phyloP scores from a whole-genome alignment of 805 yeast species.

The Nakazawaea pomicola region DNA sequence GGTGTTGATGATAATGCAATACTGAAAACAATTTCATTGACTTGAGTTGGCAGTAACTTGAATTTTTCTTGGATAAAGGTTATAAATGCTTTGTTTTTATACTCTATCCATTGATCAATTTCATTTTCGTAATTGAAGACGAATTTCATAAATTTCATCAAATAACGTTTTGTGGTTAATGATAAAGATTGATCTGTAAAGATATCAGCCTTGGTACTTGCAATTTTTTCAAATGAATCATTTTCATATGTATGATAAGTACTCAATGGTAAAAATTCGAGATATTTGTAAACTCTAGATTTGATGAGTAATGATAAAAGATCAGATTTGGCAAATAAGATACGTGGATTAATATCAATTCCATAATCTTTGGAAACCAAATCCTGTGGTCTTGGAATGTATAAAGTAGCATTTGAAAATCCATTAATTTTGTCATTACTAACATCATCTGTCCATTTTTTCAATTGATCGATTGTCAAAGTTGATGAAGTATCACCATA shows the following conservation, averaged over 20 bases:
- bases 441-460: slow-evolving; percentile 74
- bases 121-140: slow-evolving; percentile 66
- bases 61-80: slow-evolving; percentile 60
- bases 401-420: slow-evolving; percentile 53
- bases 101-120: slow-evolving; percentile 50
- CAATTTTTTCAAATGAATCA: slow-evolving; percentile 81
- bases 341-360: slow-evolving; percentile 80
- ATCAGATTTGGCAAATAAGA: slow-evolving; percentile 89
- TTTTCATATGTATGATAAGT: slow-evolving; percentile 93
- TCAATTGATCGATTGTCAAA: slow-evolving; percentile 78
- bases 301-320: slow-evolving; percentile 71
- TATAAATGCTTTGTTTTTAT: slow-evolving; percentile 50
- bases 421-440: slow-evolving; percentile 39
- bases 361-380: slow-evolving; percentile 73
- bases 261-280: slow-evolving; percentile 86
- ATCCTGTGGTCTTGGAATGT: slow-evolving; percentile 61
- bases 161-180: slow-evolving; percentile 68
- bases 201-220: slow-evolving; percentile 87
- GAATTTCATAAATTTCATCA: slow-evolving; percentile 91
- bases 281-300: slow-evolving; percentile 82
- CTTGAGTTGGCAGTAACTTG: slow-evolving; percentile 67
- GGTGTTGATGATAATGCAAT: slow-evolving; percentile 72
- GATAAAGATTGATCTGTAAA: slow-evolving; percentile 82
- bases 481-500: slow-evolving; percentile 91
- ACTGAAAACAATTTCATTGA: slow-evolving; percentile 78